A percentile compares a stretch with the other conserved stretches of the same genome.
Evolutionary conservation across 2,329 filamentous ascomycete genomes (phyloP).

Genomic region (Fusarium cyanostomum): DNA sequence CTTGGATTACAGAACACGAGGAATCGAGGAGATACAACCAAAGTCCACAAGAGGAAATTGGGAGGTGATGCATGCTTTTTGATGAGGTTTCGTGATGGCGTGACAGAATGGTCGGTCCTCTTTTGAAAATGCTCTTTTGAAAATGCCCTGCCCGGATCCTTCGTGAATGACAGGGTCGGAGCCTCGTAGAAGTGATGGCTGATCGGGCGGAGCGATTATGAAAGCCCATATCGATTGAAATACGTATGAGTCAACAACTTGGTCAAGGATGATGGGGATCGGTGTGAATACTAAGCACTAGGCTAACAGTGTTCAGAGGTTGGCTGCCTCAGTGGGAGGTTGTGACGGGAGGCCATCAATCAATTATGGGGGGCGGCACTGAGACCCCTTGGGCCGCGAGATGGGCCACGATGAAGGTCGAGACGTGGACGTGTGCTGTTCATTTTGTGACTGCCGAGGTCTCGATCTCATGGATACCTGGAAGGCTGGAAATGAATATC

Average conservation of each 20-base stretch:
- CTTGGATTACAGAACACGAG: conserved; percentile 2
- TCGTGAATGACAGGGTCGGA: too few relatives aligned
- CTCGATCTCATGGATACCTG: background rate
- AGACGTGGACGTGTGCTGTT: background rate
- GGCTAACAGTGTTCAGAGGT: background rate
- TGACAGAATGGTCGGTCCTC: too few relatives aligned
- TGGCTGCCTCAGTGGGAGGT: background rate
- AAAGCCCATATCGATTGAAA: conserved; percentile 1
- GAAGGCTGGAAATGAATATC: background rate
- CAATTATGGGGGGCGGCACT: background rate
- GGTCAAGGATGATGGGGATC: background rate
- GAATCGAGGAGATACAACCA: background rate
- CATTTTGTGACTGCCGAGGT: background rate
- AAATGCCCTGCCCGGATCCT: too few relatives aligned
- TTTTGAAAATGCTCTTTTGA: too few relatives aligned
- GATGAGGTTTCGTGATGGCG: background rate
- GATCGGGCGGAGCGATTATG: background rate
- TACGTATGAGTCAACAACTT: background rate
- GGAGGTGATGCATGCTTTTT: background rate
- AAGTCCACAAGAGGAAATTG: too few relatives aligned
- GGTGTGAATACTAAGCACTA: conserved; percentile 2
- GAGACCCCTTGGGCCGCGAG: too few relatives aligned
- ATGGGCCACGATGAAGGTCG: too few relatives aligned
- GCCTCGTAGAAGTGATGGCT: background rate
- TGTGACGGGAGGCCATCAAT: conserved; percentile 2